Evolutionary conservation across 2,329 filamentous ascomycete species (phyloP).

Genomic region (Claviceps arundinis): DNA sequence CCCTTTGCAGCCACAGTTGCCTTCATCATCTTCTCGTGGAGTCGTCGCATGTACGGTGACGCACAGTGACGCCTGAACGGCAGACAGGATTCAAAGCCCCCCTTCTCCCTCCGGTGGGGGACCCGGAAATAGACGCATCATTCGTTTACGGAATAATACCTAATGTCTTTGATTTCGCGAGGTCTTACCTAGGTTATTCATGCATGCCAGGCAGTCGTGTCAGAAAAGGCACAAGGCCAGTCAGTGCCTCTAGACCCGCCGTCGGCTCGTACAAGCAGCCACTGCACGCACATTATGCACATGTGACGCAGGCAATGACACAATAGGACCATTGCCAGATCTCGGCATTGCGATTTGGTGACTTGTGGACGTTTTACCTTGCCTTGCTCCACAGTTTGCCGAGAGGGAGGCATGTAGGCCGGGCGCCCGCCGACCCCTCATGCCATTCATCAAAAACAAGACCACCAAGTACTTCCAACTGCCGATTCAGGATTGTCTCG

Average conservation of each 20-base stretch:
- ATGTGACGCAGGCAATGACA: too few species aligned
- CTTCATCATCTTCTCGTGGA: too few species aligned
- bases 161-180: not conserved
- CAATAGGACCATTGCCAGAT: not conserved
- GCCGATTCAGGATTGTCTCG: not conserved
- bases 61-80: not conserved
- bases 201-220: too few species aligned
- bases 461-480: not conserved
- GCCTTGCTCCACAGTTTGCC: not conserved
- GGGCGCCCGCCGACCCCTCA: not conserved
- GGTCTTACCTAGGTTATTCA: not conserved
- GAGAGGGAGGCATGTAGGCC: not conserved
- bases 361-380: not conserved
- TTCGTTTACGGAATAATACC: not conserved
- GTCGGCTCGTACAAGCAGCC: too few species aligned
- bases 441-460: not conserved
- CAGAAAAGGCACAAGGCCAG: too few species aligned
- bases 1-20: not conserved
- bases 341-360: conserved; percentile 1
- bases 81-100: not conserved
- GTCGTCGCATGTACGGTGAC: not conserved
- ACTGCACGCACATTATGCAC: too few species aligned
- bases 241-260: too few species aligned
- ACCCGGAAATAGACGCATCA: not conserved
- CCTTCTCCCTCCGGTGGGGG: not conserved